Base-by-base conservation (phyloP, 2,329 filamentous ascomycete species). In the Pestalotiopsis sp. region DNA sequence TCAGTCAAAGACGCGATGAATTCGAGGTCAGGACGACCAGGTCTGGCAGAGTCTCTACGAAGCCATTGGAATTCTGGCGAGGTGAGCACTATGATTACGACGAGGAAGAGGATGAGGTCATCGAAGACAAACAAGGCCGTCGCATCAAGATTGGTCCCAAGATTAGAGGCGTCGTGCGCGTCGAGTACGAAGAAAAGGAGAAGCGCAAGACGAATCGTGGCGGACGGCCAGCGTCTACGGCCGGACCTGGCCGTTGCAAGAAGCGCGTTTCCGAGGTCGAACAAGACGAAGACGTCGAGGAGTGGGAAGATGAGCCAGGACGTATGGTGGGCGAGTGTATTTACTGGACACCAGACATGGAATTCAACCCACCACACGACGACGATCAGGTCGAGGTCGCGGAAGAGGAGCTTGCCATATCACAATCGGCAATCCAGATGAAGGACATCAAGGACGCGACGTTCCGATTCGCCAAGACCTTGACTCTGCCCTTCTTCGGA, bases 401-500 rank as follows among this genome's bases (percentile, higher is more conserved):
- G 13, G 84, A 87, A 39, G 85, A 89, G 66, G 84, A 87, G 68
- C 81, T 91, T 39, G 89, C 89, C 60, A 82, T 91, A 67, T 85
- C 84, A 66, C 85, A 83, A 67, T 79, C 82, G 6, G 86, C 87
- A 2, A 87, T 91, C 65, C 81, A 88, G 72, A 88, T 88, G 27
- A 83, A 83, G 27, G 85, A 88, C 68, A 88, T 91, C 70, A 85
- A 85, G 66, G 85, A 87, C 75, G 91, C 91, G 20, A 90, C 89
- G 3, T 98, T 98, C 85, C 88, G 89, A 68, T 98, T 97, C 77
- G 93, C 93, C 41, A 98, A 98, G 83, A 92, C 95, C 70, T 87
- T 97, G 68, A 93, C 90, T 36, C 85, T 93, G 70, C 90, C 92
- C 0, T 98, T 97, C 80, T 93, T 98, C 79, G 95, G 94, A 41